Evolutionary conservation across 495 filamentous ascomycete species (phyloP), one percentile per base, ranked within the genome.

Genomic region (Thermothielavioides terrestris): DNA sequence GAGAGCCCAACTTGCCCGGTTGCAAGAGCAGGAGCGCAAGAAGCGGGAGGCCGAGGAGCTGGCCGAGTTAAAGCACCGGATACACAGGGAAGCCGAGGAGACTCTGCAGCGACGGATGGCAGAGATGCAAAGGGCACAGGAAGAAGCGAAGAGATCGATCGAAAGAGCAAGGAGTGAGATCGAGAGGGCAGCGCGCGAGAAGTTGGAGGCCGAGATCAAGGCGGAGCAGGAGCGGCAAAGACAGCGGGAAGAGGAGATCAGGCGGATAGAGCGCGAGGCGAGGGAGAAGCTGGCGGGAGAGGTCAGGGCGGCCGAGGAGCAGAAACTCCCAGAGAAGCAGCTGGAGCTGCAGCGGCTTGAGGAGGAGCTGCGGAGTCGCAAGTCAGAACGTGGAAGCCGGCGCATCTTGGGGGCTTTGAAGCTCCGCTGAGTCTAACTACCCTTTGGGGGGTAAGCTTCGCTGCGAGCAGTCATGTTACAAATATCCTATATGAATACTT

Each of bases 81-180:
- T 77, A 25, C 65, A 67, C 27, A 67, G 62, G 20, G 70, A 77
- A 17, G 65, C 69, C 5, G 68, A 74, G 30, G 48, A 63, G 23
- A 60, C 63, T 1, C 64, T 68, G 32, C 47, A 58, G 17, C 54
- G 48, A 20, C 60, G 57, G 40, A 68, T 72, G 67, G 69, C 72
- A 21, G 66, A 70, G 34, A 64, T 71, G 57, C 64, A 58, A 45
- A 38, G 53, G 28, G 57, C 58, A 2, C 43, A 69, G 21, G 64
- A 65, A 39, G 65, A 67, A 45, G 63, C 65, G 1, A 64, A 62
- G 37, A 61, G 62, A 42, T 56, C 64, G 20, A 64, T 72, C 10
- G 65, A 67, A 22, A 56, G 57, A 18, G 69, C 74, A 23, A 67
- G 59, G 39, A 66, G 60, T 49, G 72, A 72, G 26, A 72, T 71